These are phyloP conservation scores for Rhamnella rubrinervis DNA, from an alignment of 331 rosid genomes.

Conservation along the genomic window DNA sequence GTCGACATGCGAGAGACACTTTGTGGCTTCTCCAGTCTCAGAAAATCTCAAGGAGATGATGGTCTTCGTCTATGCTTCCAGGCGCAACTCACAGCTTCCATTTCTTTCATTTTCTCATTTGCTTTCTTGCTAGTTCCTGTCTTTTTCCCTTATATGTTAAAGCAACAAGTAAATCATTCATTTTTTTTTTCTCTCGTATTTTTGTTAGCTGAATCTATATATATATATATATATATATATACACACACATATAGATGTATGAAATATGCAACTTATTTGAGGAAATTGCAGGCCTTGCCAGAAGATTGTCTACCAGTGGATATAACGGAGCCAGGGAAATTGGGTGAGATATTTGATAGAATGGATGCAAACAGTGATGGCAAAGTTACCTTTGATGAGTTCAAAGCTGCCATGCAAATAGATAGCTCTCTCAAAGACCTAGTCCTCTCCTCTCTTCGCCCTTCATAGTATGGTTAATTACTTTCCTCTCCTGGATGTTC, in stretches of 20 bases:
- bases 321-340: conserved; percentile 82
- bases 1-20: conserved; percentile 91
- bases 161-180: too few species aligned
- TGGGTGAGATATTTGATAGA: conserved; percentile 84
- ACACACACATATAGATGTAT: conserved; percentile 72
- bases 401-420: conserved; percentile 89
- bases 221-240: too few species aligned
- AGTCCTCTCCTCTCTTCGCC: conserved; percentile 79
- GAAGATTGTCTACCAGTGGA: conserved; percentile 81
- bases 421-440: conserved; percentile 90
- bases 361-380: conserved; percentile 96
- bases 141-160: too few species aligned
- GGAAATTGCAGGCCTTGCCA: conserved; percentile 68
- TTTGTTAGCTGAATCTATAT: not conserved
- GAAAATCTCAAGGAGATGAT: conserved; percentile 77
- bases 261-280: conserved; percentile 33
- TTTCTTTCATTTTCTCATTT: not conserved
- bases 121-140: not conserved
- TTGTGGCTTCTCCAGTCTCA: conserved; percentile 85
- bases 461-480: conserved; percentile 11
- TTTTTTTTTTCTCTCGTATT: too few species aligned
- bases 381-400: conserved; percentile 84
- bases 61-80: conserved; percentile 90
- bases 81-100: conserved; percentile 27
- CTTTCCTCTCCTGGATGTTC: not conserved